phyloP scores from a whole-genome alignment of 768 basidiomycete species.

The Sarcodon aspratus region DNA sequence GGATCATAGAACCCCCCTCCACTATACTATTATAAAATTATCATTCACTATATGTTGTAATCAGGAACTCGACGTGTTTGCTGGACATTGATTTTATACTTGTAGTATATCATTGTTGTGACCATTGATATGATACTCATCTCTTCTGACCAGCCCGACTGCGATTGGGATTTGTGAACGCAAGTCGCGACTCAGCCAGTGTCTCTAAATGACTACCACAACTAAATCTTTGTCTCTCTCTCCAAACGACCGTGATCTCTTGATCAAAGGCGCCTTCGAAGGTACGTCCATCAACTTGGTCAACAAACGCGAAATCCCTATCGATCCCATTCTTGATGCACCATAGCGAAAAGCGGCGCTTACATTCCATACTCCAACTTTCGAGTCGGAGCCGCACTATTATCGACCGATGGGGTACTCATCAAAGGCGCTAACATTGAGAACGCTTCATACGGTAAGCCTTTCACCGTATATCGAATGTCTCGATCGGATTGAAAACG shows the following conservation, averaged over 20 bases:
- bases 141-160: too few species aligned
- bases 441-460: constrained; percentile 80
- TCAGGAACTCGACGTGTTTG: too few species aligned
- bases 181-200: too few species aligned
- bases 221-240: background rate
- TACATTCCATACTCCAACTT: constrained; percentile 89
- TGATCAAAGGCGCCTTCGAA: background rate
- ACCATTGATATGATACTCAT: too few species aligned
- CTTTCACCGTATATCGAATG: background rate
- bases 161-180: too few species aligned
- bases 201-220: background rate
- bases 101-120: too few species aligned
- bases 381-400: constrained; percentile 81
- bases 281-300: background rate
- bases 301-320: background rate
- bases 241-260: background rate
- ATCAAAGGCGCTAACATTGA: constrained; percentile 89
- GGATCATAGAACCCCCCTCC: background rate
- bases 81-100: too few species aligned
- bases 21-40: too few species aligned
- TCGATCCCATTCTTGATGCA: background rate
- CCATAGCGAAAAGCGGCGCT: constrained; percentile 51
- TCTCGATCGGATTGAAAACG: background rate
- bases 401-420: constrained; percentile 57
- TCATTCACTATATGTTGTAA: too few species aligned